Base-by-base conservation (phyloP, 352 stramenopile genomes). In the Pelagophyceae sp. region DNA sequence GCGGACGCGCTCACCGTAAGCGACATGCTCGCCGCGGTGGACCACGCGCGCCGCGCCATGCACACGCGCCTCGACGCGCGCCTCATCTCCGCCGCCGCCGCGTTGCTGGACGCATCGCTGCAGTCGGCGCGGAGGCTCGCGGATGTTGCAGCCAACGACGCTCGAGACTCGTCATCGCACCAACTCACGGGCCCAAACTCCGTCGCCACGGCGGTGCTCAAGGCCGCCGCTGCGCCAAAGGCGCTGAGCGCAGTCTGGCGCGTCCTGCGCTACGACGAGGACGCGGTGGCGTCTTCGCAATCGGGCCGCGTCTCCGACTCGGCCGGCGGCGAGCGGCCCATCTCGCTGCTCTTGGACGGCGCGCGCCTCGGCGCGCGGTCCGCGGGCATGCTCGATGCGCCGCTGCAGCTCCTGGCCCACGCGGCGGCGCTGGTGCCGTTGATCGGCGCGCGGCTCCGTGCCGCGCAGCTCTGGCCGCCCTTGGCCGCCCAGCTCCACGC, bases 381-480 rank as follows among this genome's bases (percentile, higher is more conserved):
- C 29, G 50, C 37, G 0, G 80, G 80, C 75, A 23, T 80, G 51
- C 51, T 81, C 45, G 80, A 83, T 75, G 77, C 75, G 72, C 54
- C 58, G 20, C 70, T 77, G 35, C 74, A 69, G 35, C 75, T 82
- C 25, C 78, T 83, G 11, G 77, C 74, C 27, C 80, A 69, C 40
- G 63, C 72, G 27, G 67, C 77, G 32, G 58, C 71, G 38, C 72
- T 65, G 33, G 60, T 74, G 35, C 72, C 65, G 23, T 40, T 67
- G 0, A 40, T 80, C 33, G 51, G 75, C 35, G 19, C 71, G 37
- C 40, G 64, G 19, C 69, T 77, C 45, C 37, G 45, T 0, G 61
- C 50, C 0, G 78, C 80, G 0, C 71, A 76, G 2, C 80, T 90
- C 5, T 93, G 89, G 89, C 64, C 82, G 79, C 80, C 81, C 33